These are phyloP conservation scores for Sclerospora graminicola DNA, from an alignment of 352 stramenopile genomes.

Conservation along the genomic window DNA sequence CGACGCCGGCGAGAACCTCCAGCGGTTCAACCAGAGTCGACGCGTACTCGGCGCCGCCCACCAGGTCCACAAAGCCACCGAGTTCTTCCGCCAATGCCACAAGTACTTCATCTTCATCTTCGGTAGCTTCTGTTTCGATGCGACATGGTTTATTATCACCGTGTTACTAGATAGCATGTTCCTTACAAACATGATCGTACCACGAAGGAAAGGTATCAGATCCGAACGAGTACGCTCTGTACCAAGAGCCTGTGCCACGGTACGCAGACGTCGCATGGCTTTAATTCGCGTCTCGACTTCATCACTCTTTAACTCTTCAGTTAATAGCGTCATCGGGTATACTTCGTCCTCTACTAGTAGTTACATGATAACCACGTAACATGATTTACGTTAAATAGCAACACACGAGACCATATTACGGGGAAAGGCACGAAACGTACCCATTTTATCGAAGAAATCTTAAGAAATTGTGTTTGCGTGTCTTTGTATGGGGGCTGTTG, in stretches of 20 bases:
- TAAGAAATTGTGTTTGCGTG: too few relatives aligned
- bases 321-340: conserved; percentile 86
- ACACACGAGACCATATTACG: too few relatives aligned
- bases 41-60: conserved; percentile 60
- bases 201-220: conserved; percentile 85
- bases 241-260: conserved; percentile 87
- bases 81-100: conserved; percentile 87
- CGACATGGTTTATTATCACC: neutral
- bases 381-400: too few relatives aligned
- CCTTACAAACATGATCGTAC: conserved; percentile 15
- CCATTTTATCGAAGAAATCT: conserved; percentile 17
- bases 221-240: conserved; percentile 67
- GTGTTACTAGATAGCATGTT: too few relatives aligned
- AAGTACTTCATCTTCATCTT: conserved; percentile 91
- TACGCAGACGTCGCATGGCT: conserved; percentile 88
- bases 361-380: too few relatives aligned
- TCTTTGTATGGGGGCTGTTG: neutral
- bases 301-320: conserved; percentile 86
- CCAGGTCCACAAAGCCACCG: conserved; percentile 82
- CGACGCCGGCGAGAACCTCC: conserved; percentile 85
- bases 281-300: conserved; percentile 90
- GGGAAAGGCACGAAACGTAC: conserved; percentile 1
- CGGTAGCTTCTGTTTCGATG: conserved; percentile 50
- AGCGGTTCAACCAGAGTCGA: conserved; percentile 80
- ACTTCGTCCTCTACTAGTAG: conserved; percentile 70